Percentiles rank a stretch among this genome's conserved stretches.
Conservation (phyloP, 2,329 filamentous ascomycete species). For the Fusarium ramigenum region DNA sequence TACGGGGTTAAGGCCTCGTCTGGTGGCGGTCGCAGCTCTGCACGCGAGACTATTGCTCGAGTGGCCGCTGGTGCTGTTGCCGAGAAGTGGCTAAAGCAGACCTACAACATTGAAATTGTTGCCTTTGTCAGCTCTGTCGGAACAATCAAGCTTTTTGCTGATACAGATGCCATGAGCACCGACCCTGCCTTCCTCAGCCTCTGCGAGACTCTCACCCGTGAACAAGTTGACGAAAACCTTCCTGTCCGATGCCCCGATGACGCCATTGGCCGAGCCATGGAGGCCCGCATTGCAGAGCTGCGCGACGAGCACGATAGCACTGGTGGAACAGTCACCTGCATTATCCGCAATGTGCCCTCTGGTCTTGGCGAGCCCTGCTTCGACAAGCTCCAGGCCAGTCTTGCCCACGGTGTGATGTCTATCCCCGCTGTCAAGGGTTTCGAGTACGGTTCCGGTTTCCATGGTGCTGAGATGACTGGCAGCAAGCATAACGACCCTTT, state of each 20-base stretch:
- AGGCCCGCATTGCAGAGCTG: slow-evolving; percentile 79
- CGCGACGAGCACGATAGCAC: slow-evolving; percentile 86
- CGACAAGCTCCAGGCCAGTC: slow-evolving; percentile 91
- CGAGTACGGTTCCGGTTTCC: slow-evolving; percentile 93
- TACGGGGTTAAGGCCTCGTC: slow-evolving; percentile 93
- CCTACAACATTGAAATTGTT: slow-evolving; percentile 89
- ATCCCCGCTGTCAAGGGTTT: slow-evolving; percentile 97
- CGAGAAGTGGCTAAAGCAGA: slow-evolving; percentile 86
- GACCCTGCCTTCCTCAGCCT: slow-evolving; percentile 84
- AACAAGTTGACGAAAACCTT: slow-evolving; percentile 82
- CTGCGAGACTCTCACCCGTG: slow-evolving; percentile 61
- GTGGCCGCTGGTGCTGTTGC: slow-evolving; percentile 93
- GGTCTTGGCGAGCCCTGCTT: slow-evolving; percentile 95
- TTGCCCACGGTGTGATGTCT: slow-evolving; percentile 93
- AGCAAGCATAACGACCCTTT: slow-evolving; percentile 88
- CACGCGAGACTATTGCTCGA: slow-evolving; percentile 93
- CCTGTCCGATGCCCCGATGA: slow-evolving; percentile 87
- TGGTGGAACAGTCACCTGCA: slow-evolving; percentile 93
- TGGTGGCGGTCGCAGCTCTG: slow-evolving; percentile 88
- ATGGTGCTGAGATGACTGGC: slow-evolving; percentile 84
- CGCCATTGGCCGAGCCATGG: slow-evolving; percentile 75
- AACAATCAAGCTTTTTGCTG: slow-evolving; percentile 51
- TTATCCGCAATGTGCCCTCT: slow-evolving; percentile 84
- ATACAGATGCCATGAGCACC: slow-evolving; percentile 63
- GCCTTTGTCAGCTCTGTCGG: slow-evolving; percentile 91